phyloP scores from a whole-genome alignment of 2,329 filamentous ascomycete species.

The Paecilomyces niveus region DNA sequence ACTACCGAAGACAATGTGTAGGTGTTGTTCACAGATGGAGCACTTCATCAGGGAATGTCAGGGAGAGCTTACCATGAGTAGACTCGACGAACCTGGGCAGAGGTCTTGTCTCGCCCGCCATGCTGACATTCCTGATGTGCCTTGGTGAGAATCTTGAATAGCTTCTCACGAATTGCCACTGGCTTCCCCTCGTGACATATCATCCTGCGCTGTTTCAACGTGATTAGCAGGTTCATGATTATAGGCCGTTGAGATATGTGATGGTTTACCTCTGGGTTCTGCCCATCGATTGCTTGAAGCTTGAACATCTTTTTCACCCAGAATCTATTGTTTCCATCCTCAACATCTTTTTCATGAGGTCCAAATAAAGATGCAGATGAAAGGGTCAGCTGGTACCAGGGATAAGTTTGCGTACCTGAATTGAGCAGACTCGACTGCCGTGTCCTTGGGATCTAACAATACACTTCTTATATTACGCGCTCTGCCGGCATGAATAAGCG shows the following conservation, averaged over 20 bases:
- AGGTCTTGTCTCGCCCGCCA: slow-evolving; percentile 47
- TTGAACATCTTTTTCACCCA: slow-evolving; percentile 51
- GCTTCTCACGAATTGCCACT: slow-evolving; percentile 45
- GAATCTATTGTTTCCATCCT: slow-evolving; percentile 27
- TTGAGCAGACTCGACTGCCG: slow-evolving; percentile 44
- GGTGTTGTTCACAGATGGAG: not conserved
- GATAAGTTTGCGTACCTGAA: slow-evolving; percentile 32
- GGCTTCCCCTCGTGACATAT: slow-evolving; percentile 47
- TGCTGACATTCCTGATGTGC: slow-evolving; percentile 46
- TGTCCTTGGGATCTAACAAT: slow-evolving; percentile 43
- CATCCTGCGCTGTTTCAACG: slow-evolving; percentile 20
- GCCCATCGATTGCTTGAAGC: slow-evolving; percentile 33
- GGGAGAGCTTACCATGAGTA: slow-evolving; percentile 40
- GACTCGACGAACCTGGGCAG: slow-evolving; percentile 42
- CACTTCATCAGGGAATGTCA: not conserved
- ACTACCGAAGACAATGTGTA: not conserved
- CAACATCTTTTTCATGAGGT: not conserved
- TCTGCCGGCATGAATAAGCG: slow-evolving; percentile 42
- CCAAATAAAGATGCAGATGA: not conserved
- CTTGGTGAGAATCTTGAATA: slow-evolving; percentile 45
- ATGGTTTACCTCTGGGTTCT: slow-evolving; percentile 30
- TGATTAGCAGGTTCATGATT: not conserved
- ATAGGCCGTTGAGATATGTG: not conserved
- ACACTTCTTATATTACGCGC: slow-evolving; percentile 42
- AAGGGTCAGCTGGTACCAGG: not conserved